Percentiles rank a stretch among this genome's conserved stretches.
phyloP scores from a whole-genome alignment of 352 stramenopile genomes.

The Halophytophthora batemanensis region DNA sequence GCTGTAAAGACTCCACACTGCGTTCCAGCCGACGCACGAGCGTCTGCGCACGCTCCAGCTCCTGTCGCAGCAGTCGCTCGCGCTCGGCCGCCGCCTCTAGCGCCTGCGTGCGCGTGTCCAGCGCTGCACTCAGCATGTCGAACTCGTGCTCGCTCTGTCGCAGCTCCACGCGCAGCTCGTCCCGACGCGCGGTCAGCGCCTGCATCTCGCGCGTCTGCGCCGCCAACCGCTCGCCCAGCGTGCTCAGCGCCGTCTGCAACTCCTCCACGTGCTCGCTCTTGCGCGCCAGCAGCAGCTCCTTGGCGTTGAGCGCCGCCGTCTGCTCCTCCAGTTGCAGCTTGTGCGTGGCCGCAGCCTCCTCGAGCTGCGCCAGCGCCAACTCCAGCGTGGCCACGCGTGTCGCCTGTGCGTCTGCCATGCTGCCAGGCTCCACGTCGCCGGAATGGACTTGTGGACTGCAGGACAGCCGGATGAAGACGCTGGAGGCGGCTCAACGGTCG shows the following conservation, averaged over 20 bases:
- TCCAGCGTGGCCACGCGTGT: conserved; percentile 14
- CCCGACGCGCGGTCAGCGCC: conserved; percentile 13
- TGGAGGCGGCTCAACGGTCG: no score
- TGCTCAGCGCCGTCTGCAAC: conserved; percentile 43
- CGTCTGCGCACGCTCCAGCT: conserved; percentile 38
- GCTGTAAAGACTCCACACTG: conserved; percentile 33
- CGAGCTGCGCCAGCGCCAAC: conserved; percentile 15
- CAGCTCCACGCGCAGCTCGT: conserved; percentile 45
- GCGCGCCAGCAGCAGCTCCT: conserved; percentile 52
- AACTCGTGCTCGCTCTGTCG: conserved; percentile 71
- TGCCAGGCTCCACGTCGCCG: no score
- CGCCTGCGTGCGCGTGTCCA: conserved; percentile 49
- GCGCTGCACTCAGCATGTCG: conserved; percentile 45
- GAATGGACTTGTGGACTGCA: no score
- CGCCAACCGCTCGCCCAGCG: conserved; percentile 7
- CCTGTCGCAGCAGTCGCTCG: conserved; percentile 40
- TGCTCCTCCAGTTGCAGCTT: conserved; percentile 65
- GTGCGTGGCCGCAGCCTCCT: conserved; percentile 26
- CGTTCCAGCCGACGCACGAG: conserved; percentile 46
- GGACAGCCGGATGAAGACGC: no score
- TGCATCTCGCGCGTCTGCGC: conserved; percentile 15
- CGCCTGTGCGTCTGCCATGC: conserved; percentile 2
- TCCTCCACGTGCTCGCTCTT: conserved; percentile 69
- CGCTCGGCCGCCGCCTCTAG: conserved; percentile 18
- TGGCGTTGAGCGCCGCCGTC: conserved; percentile 59